phyloP scores from a whole-genome alignment of 352 stramenopile species.

The Pythium pectinolyticum region DNA sequence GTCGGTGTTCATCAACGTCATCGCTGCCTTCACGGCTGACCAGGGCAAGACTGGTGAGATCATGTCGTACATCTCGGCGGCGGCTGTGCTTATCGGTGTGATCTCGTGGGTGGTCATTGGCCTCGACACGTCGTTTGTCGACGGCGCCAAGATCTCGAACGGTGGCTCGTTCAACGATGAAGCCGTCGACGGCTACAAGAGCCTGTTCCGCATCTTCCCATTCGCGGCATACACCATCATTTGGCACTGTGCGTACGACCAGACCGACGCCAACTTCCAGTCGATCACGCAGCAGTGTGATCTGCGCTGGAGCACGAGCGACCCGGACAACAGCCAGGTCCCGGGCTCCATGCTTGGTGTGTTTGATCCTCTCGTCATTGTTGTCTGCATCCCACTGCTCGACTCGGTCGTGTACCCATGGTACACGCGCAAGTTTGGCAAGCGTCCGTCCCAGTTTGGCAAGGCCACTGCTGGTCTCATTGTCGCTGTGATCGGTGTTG shows the following conservation, averaged over 20 bases:
- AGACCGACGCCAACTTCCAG: conserved; percentile 87
- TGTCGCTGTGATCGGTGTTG: conserved; percentile 82
- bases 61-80: conserved; percentile 68
- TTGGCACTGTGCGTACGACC: conserved; percentile 87
- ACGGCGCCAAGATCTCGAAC: conserved; percentile 84
- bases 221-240: conserved; percentile 90
- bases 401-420: conserved; percentile 76
- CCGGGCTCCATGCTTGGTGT: conserved; percentile 79
- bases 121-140: conserved; percentile 79
- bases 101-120: conserved; percentile 83
- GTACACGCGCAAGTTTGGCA: conserved; percentile 51
- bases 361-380: conserved; percentile 86
- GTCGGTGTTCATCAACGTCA: conserved; percentile 70
- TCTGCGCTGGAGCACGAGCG: conserved; percentile 43
- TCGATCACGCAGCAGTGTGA: conserved; percentile 86
- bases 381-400: conserved; percentile 73
- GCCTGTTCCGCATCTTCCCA: conserved; percentile 80
- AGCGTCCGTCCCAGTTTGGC: conserved; percentile 67
- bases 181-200: conserved; percentile 84
- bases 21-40: conserved; percentile 71
- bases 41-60: conserved; percentile 55
- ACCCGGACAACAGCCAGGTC: conserved; percentile 41
- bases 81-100: conserved; percentile 77
- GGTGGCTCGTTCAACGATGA: conserved; percentile 80
- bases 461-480: conserved; percentile 79